phyloP scores from a whole-genome alignment of 2,329 filamentous ascomycete genomes.

The Lojkania enalia region DNA sequence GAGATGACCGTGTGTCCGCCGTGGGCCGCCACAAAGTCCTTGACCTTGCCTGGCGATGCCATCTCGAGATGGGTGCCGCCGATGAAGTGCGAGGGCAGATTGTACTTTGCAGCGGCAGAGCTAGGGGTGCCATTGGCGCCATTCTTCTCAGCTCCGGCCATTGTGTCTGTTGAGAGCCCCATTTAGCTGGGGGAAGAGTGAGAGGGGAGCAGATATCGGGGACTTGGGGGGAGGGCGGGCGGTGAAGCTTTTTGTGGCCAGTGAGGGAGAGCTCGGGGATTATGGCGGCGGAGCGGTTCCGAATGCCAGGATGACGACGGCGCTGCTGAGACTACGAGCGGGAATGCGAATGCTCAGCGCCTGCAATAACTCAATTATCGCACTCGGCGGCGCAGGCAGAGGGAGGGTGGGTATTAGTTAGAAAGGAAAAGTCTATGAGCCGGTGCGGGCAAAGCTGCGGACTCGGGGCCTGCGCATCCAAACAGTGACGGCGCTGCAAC shows the following conservation, averaged over 20 bases:
- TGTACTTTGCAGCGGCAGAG: constrained; percentile 78
- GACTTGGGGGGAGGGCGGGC: constrained; percentile 15
- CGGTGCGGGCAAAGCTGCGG: constrained; percentile 20
- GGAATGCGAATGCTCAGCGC: constrained; percentile 3
- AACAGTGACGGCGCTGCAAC: constrained; percentile 3
- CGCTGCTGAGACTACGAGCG: neutral
- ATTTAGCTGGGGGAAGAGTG: constrained; percentile 18
- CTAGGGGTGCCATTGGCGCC: constrained; percentile 59
- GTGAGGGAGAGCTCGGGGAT: constrained; percentile 18
- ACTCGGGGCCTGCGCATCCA: constrained; percentile 16
- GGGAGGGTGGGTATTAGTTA: constrained; percentile 25
- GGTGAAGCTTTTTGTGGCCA: constrained; percentile 27
- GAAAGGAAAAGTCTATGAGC: constrained; percentile 16
- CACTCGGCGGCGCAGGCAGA: constrained; percentile 24
- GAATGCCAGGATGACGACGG: neutral
- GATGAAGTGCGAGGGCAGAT: constrained; percentile 90
- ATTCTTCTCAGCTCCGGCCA: constrained; percentile 43
- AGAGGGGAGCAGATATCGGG: constrained; percentile 13
- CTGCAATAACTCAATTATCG: too few relatives aligned
- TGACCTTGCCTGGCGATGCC: constrained; percentile 82
- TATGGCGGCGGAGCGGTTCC: neutral
- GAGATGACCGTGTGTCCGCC: constrained; percentile 98
- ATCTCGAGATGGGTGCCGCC: constrained; percentile 86
- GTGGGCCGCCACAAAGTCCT: constrained; percentile 89
- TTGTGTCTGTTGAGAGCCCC: constrained; percentile 33